These are phyloP conservation scores for Trypanosoma platydactyli DNA, from an alignment of 208 protist genomes.

Conservation along the genomic window DNA sequence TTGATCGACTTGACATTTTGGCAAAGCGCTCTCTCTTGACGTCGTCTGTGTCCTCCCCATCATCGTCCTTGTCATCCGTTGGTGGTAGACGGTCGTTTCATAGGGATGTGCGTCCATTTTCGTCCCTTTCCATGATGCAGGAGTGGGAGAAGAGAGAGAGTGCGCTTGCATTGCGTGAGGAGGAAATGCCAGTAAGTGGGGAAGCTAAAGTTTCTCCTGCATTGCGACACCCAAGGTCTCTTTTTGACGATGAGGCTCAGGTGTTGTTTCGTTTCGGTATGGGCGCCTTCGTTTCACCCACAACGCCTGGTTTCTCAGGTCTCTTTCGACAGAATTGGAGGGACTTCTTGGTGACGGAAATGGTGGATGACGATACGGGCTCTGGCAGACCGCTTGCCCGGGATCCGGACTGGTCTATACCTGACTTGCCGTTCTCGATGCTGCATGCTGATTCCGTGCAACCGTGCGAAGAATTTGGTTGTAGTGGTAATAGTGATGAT, in stretches of 20 bases:
- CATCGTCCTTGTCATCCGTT: not conserved
- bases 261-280: conserved; percentile 79
- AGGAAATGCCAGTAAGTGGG: conserved; percentile 5
- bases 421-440: conserved; percentile 38
- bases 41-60: not conserved
- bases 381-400: conserved; percentile 36
- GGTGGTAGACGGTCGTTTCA: not conserved
- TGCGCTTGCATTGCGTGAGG: conserved; percentile 13
- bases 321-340: conserved; percentile 69
- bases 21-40: not conserved
- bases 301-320: conserved; percentile 44
- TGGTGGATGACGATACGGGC: conserved; percentile 28
- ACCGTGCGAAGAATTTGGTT: not conserved
- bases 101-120: conserved; percentile 23
- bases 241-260: conserved; percentile 54
- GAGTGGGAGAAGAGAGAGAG: conserved; percentile 21
- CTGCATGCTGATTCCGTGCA: not conserved
- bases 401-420: conserved; percentile 47
- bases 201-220: conserved; percentile 24
- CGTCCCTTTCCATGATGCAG: conserved; percentile 34
- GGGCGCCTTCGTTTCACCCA: conserved; percentile 48
- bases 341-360: conserved; percentile 62
- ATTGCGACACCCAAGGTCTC: conserved; percentile 35
- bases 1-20: conserved; percentile 19
- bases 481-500: not conserved